Percentiles rank a stretch among this genome's conserved stretches.
Conservation (phyloP, 2,329 filamentous ascomycete species). For the Colletotrichum spaethianum region DNA sequence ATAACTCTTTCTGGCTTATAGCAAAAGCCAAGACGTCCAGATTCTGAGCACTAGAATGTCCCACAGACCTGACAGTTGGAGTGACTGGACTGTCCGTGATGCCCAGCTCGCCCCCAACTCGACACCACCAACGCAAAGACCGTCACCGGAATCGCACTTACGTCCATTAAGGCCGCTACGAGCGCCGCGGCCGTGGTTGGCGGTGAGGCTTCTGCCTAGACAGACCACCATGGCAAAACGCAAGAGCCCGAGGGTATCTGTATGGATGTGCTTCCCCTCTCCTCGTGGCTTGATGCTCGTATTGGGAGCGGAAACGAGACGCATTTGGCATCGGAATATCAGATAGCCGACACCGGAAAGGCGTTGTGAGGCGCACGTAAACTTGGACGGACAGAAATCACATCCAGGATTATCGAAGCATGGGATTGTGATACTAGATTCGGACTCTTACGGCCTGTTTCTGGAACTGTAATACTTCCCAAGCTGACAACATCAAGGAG, state of each 20-base stretch:
- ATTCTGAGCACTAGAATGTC: conserved; percentile 44
- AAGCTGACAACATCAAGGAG: conserved; percentile 16
- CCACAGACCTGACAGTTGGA: background rate
- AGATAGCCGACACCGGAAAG: conserved; percentile 42
- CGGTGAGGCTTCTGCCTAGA: background rate
- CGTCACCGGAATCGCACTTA: background rate
- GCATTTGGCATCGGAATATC: conserved; percentile 45
- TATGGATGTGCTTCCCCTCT: background rate
- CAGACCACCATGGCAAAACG: background rate
- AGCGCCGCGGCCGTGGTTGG: conserved; percentile 39
- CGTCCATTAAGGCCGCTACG: background rate
- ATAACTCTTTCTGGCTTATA: conserved; percentile 7
- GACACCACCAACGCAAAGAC: background rate
- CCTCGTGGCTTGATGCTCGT: conserved; percentile 19
- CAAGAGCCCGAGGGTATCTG: background rate
- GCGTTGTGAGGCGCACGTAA: conserved; percentile 44
- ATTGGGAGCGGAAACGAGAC: conserved; percentile 45
- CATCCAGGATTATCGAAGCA: conserved; percentile 43
- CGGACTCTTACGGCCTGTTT: background rate
- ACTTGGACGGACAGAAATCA: conserved; percentile 43
- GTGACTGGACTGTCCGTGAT: conserved; percentile 53
- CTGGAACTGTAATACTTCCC: conserved; percentile 32
- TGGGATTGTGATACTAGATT: conserved; percentile 41
- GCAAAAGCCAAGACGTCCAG: conserved; percentile 46
- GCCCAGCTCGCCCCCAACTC: background rate